Base-by-base conservation (phyloP, 1,284 basidiomycete genomes). In the Ustilago esculenta region DNA sequence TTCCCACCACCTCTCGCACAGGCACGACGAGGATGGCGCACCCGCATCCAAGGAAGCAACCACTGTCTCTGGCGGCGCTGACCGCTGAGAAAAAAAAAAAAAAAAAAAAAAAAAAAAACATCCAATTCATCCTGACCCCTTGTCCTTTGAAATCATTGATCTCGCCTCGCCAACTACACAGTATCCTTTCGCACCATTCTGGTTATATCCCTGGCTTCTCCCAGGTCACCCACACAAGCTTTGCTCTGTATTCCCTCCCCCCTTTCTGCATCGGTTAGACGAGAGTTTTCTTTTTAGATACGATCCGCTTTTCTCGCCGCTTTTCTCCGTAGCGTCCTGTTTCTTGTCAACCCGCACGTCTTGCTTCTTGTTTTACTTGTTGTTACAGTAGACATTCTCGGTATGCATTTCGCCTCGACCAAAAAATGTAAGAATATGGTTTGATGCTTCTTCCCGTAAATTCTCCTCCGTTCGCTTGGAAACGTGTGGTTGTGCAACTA, bases 1-100 rank as follows among this genome's bases (percentile, higher is more conserved):
- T 2, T 57, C 53, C 4, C 48, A 57, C 2, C 49, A 64, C 12
- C 61, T 65, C 11, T 61, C 53, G n/a, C 34, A 49, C 18, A 34
- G 43, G 15, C 44, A 37, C 1, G 49, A 57, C 3, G 64, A 61
- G 18, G 64, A 68, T 10, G 42, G 36, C 3, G 20, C 9, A 18
- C 5, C 27, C 10, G 12, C 44, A 5, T 10, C 40, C 8, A 45
- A 45, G 17, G 40, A 45, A n/a, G 20, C 42, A n/a, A 24, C 41
- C 4, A 11, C 10, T n/a, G n/a, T n/a, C 18, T 11, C 27, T 15
- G 23, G 30, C 24, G 36, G 15, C 18, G 36, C 48, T 14, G 44
- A 63, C 6, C 48, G 49, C 23, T 12, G 14, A 18, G 20, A 14
- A 12, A n/a, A n/a, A n/a, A n/a, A n/a, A n/a, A n/a, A n/a, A n/a